phyloP scores from a whole-genome alignment of 305 asterid genomes.

The Rubia peregrina region DNA sequence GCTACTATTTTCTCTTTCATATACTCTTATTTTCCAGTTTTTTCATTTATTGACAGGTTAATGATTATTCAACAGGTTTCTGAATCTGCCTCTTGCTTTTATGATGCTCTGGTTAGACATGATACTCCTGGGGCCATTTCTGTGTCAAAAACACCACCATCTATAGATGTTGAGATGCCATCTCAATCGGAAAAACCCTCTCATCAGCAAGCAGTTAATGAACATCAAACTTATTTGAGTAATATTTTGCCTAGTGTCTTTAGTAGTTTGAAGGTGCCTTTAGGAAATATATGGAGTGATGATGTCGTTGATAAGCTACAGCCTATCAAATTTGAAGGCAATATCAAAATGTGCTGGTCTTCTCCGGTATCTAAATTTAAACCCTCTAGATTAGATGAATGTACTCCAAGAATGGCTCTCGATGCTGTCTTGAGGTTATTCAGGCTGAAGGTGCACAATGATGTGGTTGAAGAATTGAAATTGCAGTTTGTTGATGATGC shows the following conservation, averaged over 20 bases:
- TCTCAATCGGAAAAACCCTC: slow-evolving; percentile 24
- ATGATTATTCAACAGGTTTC: slow-evolving; percentile 39
- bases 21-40: neutral
- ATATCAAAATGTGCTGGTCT: slow-evolving; percentile 31
- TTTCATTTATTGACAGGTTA: slow-evolving; percentile 5
- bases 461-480: slow-evolving; percentile 50
- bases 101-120: slow-evolving; percentile 27
- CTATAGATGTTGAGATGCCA: slow-evolving; percentile 27
- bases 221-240: slow-evolving; percentile 24
- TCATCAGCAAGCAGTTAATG: slow-evolving; percentile 17
- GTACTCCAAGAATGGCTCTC: slow-evolving; percentile 32
- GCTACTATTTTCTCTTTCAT: neutral
- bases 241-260: slow-evolving; percentile 46
- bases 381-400: slow-evolving; percentile 31
- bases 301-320: slow-evolving; percentile 49
- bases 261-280: slow-evolving; percentile 46
- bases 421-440: slow-evolving; percentile 53
- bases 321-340: slow-evolving; percentile 42
- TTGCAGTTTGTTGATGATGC: slow-evolving; percentile 38
- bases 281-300: slow-evolving; percentile 29
- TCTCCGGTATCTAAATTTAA: slow-evolving; percentile 29
- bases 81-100: slow-evolving; percentile 22
- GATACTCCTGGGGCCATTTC: slow-evolving; percentile 25
- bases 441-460: slow-evolving; percentile 57
- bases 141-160: slow-evolving; percentile 27